Evolutionary conservation across 192 early-diverging fungal genomes (phyloP).

Genomic region (Podila verticillata): DNA sequence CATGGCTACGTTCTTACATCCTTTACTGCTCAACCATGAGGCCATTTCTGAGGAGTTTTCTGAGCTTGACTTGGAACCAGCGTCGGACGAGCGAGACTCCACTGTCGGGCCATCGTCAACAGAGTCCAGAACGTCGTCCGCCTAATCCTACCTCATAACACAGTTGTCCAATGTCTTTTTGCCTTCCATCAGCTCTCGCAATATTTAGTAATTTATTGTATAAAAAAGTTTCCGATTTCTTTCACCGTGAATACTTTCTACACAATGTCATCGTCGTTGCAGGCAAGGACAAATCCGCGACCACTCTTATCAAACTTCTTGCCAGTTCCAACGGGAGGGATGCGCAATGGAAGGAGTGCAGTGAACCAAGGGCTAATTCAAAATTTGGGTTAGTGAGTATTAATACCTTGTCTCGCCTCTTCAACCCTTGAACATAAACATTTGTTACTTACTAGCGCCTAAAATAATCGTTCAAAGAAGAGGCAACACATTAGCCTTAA

Average conservation of each 20-base stretch:
- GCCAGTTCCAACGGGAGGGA: constrained; percentile 55
- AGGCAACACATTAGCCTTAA: not conserved
- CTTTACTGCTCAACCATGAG: not conserved
- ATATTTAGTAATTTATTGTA: too few species aligned
- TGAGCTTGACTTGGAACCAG: too few species aligned
- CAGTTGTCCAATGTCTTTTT: too few species aligned
- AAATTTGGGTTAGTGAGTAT: not conserved
- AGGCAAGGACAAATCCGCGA: constrained; percentile 12
- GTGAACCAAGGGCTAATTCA: constrained; percentile 57
- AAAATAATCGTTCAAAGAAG: not conserved
- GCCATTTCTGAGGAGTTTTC: not conserved
- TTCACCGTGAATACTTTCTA: too few species aligned
- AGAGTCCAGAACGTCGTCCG: too few species aligned
- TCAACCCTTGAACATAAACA: not conserved
- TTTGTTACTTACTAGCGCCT: constrained; percentile 50
- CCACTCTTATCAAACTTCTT: constrained; percentile 46
- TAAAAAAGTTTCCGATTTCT: too few species aligned
- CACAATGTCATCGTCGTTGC: not conserved
- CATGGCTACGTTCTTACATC: not conserved
- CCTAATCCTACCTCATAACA: too few species aligned
- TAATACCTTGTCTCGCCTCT: not conserved
- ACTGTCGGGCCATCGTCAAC: too few species aligned
- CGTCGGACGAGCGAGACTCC: too few species aligned
- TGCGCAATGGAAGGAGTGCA: constrained; percentile 54
- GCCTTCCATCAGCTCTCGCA: too few species aligned